Base-by-base conservation (phyloP, 2,329 filamentous ascomycete species). In the Calonectria leucothoes region DNA sequence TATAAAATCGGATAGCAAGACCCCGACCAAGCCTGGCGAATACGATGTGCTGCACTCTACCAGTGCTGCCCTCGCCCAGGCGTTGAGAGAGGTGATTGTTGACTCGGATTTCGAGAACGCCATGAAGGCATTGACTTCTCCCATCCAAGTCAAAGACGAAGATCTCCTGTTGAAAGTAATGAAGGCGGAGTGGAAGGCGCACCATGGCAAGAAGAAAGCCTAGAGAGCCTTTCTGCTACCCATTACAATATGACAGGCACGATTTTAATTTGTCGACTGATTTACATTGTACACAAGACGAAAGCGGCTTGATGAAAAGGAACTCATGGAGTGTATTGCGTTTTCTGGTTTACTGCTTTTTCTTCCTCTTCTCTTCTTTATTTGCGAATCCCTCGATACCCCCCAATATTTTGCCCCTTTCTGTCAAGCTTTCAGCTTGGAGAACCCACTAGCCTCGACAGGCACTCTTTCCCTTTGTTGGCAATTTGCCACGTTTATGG, bases 101-200 rank as follows among this genome's bases (percentile, higher is more conserved):
- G 95, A 97, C 80, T 95, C 94, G 23, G 97, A 99, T 83, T 99
- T 98, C 84, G 97, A 99, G 83, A 98, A 97, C 81, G 94, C 94
- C 59, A 99, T 99, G 97, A 98, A 98, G 86, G 94, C 96, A 10
- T 88, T 99, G 75, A 98, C 97, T 35, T 95, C 94, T 70, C 98
- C 95, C 92, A 93, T 98, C 55, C 95, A 96, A 25, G 93, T 99
- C 83, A 95, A 95, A 84, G 96, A 99, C 80, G 95, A 98, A 82
- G 95, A 98, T 82, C 85, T 98, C 71, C 89, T 99, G 80, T 98
- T 99, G 95, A 93, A 93, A 80, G 95, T 98, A 72, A 93, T 95
- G 31, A 93, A 93, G 81, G 92, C 94, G 17, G 96, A 98, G 86
- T 98, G 94, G 91, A 98, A 94, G 86, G 84, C 87, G 64, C 89